Evolutionary conservation across 805 yeast genomes (phyloP).

Genomic region (Lipomyces yamadae): DNA sequence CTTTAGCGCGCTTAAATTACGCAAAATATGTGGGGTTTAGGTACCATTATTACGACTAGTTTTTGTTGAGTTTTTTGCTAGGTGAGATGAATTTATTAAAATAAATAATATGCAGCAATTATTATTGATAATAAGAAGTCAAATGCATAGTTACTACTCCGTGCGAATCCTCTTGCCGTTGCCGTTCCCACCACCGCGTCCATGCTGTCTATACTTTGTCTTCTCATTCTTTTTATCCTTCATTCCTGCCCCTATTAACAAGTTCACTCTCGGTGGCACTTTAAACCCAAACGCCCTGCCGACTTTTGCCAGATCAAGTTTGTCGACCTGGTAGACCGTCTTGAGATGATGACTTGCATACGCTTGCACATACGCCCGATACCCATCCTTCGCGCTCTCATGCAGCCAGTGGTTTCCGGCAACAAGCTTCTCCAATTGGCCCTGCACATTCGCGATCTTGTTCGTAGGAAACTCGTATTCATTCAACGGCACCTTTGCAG

Average conservation of each 20-base stretch:
- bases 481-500: conserved; percentile 95
- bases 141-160: background rate
- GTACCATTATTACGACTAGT: too few species aligned
- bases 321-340: conserved; percentile 95
- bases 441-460: conserved; percentile 95
- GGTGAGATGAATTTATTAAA: too few species aligned
- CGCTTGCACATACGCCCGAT: conserved; percentile 94
- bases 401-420: conserved; percentile 92
- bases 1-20: too few species aligned
- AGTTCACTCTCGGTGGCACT: conserved; percentile 95
- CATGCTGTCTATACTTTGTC: conserved; percentile 19
- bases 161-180: conserved; percentile 4
- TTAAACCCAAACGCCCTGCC: conserved; percentile 92
- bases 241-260: conserved; percentile 86
- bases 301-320: conserved; percentile 89
- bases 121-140: background rate
- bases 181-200: conserved; percentile 12
- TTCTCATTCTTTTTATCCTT: conserved; percentile 12
- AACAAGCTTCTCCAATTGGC: conserved; percentile 87
- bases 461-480: conserved; percentile 95
- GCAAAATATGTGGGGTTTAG: too few species aligned
- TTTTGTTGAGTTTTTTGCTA: too few species aligned
- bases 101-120: too few species aligned
- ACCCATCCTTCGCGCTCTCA: conserved; percentile 93
- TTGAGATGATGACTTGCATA: conserved; percentile 95